Evolutionary conservation across 2,329 filamentous ascomycete species (phyloP).

Genomic region (Ramichloridium luteum): DNA sequence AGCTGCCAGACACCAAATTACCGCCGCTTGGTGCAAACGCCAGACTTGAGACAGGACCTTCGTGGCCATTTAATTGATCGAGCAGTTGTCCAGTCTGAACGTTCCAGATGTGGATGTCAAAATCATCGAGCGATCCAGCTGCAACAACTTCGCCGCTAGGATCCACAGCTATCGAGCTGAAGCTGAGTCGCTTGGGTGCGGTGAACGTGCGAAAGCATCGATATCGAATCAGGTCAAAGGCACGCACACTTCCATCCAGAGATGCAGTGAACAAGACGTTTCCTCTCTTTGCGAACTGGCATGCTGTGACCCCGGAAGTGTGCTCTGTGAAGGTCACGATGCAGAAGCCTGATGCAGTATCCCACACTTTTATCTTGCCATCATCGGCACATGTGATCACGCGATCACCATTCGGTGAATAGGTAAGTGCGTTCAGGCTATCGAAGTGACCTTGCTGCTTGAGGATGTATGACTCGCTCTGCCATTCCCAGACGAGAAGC

Average conservation of each 20-base stretch:
- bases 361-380: conserved; percentile 98
- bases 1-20: conserved; percentile 79
- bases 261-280: conserved; percentile 94
- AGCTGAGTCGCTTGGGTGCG: conserved; percentile 78
- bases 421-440: conserved; percentile 83
- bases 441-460: conserved; percentile 98
- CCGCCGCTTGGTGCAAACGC: conserved; percentile 80
- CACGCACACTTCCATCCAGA: conserved; percentile 83
- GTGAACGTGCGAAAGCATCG: conserved; percentile 97
- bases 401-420: conserved; percentile 84
- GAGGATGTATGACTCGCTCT: conserved; percentile 95
- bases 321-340: conserved; percentile 98
- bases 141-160: conserved; percentile 93
- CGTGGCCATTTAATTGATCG: conserved; percentile 80
- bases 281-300: conserved; percentile 87
- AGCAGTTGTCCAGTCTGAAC: conserved; percentile 94
- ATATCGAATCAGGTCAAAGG: conserved; percentile 93
- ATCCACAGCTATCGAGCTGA: conserved; percentile 91
- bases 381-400: conserved; percentile 93
- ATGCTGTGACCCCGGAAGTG: conserved; percentile 83
- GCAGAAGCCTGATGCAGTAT: conserved; percentile 90
- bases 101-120: conserved; percentile 96
- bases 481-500: conserved; percentile 98
- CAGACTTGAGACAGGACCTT: conserved; percentile 80
- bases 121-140: conserved; percentile 87